Evolutionary conservation across 345 rosid species (phyloP).

Genomic region (Erysimum cheiranthoides): DNA sequence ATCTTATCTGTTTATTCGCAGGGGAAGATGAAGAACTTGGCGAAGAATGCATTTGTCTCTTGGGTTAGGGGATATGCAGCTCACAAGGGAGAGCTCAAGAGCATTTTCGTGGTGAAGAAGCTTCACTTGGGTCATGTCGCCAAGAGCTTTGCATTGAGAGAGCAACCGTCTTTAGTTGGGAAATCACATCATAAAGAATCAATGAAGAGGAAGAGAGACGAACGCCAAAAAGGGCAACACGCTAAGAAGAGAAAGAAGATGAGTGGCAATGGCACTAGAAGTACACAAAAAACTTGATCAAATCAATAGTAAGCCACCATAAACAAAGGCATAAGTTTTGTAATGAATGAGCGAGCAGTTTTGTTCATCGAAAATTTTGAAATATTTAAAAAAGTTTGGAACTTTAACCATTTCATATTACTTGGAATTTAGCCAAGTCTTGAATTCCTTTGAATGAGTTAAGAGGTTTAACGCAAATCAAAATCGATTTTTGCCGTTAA

Average conservation of each 20-base stretch:
- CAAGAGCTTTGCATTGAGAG: constrained; percentile 90
- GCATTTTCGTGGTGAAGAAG: constrained; percentile 83
- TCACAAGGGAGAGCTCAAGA: constrained; percentile 87
- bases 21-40: constrained; percentile 70
- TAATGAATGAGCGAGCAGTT: constrained; percentile 22
- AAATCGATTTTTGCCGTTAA: neutral
- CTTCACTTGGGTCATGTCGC: constrained; percentile 99
- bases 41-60: constrained; percentile 84
- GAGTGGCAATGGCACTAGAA: constrained; percentile 28
- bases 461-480: neutral
- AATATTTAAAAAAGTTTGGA: neutral
- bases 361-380: constrained; percentile 39
- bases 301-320: neutral
- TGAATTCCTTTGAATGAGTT: too few species aligned
- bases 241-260: constrained; percentile 52
- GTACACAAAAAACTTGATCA: constrained; percentile 25
- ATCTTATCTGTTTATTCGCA: constrained; percentile 41
- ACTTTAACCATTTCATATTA: neutral
- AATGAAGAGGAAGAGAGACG: constrained; percentile 91
- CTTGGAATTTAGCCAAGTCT: neutral
- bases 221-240: constrained; percentile 54
- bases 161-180: constrained; percentile 89
- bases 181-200: constrained; percentile 69
- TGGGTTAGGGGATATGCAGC: constrained; percentile 96
- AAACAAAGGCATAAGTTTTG: constrained; percentile 21